Evolutionary conservation across 1,284 basidiomycete species (phyloP).

Genomic region (Leccinum griseonigrum): DNA sequence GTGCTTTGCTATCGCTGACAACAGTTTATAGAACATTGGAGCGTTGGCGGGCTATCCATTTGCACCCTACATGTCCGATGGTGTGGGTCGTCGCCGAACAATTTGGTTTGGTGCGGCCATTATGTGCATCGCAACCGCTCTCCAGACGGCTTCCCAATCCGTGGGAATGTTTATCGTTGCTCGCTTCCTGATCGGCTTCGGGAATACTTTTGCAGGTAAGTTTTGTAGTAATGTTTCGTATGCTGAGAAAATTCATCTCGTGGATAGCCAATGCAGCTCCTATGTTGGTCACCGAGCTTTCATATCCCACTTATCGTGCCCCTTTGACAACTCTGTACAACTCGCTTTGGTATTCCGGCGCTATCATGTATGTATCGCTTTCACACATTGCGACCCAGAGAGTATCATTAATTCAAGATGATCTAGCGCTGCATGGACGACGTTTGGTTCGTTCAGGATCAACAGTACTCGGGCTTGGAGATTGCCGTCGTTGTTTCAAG

Average conservation of each 20-base stretch:
- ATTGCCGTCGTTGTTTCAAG: constrained; percentile 68
- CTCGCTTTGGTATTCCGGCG: constrained; percentile 67
- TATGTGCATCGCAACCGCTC: constrained; percentile 62
- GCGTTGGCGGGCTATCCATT: constrained; percentile 65
- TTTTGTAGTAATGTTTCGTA: constrained; percentile 4
- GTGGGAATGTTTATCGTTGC: constrained; percentile 82
- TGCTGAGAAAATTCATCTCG: background rate
- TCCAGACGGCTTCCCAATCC: constrained; percentile 71
- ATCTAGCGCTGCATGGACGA: constrained; percentile 67
- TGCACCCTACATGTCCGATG: constrained; percentile 69
- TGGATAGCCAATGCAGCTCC: constrained; percentile 60
- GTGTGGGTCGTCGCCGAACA: constrained; percentile 59
- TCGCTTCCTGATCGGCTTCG: constrained; percentile 79
- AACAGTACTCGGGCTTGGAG: constrained; percentile 71
- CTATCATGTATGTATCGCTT: constrained; percentile 18
- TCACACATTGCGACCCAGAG: background rate
- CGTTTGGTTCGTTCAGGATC: constrained; percentile 72
- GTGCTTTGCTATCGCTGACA: constrained; percentile 1
- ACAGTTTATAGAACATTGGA: constrained; percentile 51
- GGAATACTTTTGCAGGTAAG: constrained; percentile 66
- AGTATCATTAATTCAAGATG: background rate
- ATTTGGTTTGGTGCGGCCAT: constrained; percentile 63
- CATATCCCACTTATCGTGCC: constrained; percentile 76
- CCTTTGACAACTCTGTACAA: constrained; percentile 73
- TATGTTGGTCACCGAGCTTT: constrained; percentile 73